These are phyloP conservation scores for Kwoniella europaea DNA, from an alignment of 768 basidiomycete species.

Conservation along the genomic window DNA sequence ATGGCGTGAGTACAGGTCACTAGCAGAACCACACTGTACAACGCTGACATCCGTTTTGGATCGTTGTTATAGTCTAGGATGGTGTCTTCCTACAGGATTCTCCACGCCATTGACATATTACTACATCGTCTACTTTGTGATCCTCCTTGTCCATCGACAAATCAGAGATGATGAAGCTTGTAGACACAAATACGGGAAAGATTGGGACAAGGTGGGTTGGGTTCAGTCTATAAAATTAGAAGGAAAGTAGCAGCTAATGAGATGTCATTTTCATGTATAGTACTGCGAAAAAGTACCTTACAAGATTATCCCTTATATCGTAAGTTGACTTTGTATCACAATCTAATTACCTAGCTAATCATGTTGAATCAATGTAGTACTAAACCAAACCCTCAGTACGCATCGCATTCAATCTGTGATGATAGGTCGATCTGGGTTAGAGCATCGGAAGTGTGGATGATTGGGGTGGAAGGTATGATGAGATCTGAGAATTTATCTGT, in stretches of 20 bases:
- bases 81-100: constrained; percentile 94
- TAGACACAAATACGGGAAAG: constrained; percentile 89
- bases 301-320: constrained; percentile 76
- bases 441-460: too few relatives aligned
- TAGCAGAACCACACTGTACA: background rate
- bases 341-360: too few relatives aligned
- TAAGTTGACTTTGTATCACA: constrained; percentile 27
- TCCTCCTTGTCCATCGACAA: constrained; percentile 89
- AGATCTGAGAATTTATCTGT: too few relatives aligned
- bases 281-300: constrained; percentile 86
- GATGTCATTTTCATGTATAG: constrained; percentile 26
- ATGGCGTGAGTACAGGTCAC: constrained; percentile 55
- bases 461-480: too few relatives aligned
- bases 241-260: background rate
- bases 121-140: constrained; percentile 83
- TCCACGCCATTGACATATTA: constrained; percentile 93
- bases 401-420: too few relatives aligned
- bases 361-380: too few relatives aligned
- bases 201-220: constrained; percentile 71
- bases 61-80: constrained; percentile 62
- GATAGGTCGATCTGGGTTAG: too few relatives aligned
- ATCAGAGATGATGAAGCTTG: constrained; percentile 89
- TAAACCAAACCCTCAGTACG: too few relatives aligned
- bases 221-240: background rate
- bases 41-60: constrained; percentile 1